Percentiles rank a stretch among this genome's conserved stretches.
phyloP scores from a whole-genome alignment of 106 monocot genomes.

The Gastrodia elata region DNA sequence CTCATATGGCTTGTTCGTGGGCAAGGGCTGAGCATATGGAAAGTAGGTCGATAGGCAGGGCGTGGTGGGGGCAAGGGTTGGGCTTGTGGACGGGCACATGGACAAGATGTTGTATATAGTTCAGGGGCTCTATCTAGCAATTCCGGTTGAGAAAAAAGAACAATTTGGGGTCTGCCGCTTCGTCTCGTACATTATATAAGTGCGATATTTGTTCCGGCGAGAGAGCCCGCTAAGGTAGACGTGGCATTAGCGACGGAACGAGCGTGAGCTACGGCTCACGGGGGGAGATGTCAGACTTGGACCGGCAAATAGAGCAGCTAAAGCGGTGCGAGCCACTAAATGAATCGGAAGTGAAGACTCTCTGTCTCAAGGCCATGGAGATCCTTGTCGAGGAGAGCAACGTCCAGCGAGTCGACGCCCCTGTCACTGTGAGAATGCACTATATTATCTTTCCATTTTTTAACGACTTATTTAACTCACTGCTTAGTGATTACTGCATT shows the following conservation, averaged over 20 bases:
- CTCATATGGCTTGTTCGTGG: too few relatives aligned
- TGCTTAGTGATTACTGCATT: background rate
- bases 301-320: conserved; percentile 96
- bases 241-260: conserved; percentile 2
- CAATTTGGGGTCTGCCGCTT: too few relatives aligned
- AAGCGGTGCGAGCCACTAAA: conserved; percentile 90
- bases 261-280: background rate
- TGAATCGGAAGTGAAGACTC: conserved; percentile 92
- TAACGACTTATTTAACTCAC: background rate
- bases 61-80: too few relatives aligned
- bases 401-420: conserved; percentile 93
- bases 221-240: too few relatives aligned
- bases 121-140: too few relatives aligned
- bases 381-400: conserved; percentile 99
- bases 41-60: too few relatives aligned
- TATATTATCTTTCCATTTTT: background rate
- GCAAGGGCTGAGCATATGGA: too few relatives aligned
- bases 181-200: too few relatives aligned
- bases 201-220: too few relatives aligned
- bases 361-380: conserved; percentile 97
- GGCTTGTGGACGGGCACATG: too few relatives aligned
- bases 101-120: too few relatives aligned
- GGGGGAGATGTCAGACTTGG: conserved; percentile 73
- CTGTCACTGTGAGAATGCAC: conserved; percentile 61
- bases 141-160: too few relatives aligned